Conservation (phyloP, 2,329 filamentous ascomycete genomes). For the Colletotrichum caudatum region DNA sequence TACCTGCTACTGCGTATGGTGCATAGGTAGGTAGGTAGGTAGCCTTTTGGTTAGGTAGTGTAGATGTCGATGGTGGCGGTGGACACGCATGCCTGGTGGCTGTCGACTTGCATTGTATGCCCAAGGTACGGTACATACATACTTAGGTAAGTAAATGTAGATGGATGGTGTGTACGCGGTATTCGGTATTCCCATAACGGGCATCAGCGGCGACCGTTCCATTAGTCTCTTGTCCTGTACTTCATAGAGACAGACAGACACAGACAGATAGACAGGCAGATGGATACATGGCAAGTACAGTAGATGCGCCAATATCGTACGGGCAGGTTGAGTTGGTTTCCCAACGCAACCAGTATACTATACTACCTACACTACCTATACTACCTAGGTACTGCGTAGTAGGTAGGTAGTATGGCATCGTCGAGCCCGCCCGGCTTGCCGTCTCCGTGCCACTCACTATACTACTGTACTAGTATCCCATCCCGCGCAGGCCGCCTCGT, state of each 20-base stretch:
- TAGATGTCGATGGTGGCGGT: neutral
- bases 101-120: neutral
- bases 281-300: too few relatives aligned
- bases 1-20: neutral
- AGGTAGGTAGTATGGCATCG: neutral
- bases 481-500: slow-evolving; percentile 32
- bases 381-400: too few relatives aligned
- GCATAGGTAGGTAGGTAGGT: neutral
- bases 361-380: too few relatives aligned
- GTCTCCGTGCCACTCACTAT: slow-evolving; percentile 36
- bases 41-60: neutral
- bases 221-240: neutral
- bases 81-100: neutral
- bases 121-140: too few relatives aligned
- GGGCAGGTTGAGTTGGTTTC: slow-evolving; percentile 13
- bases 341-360: slow-evolving; percentile 39
- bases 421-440: slow-evolving; percentile 32
- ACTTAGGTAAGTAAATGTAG: too few relatives aligned
- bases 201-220: neutral
- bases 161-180: neutral
- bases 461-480: neutral
- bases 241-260: neutral
- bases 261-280: neutral
- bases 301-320: neutral
- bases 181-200: neutral